A percentile compares a stretch with the other conserved stretches of the same genome.
Evolutionary conservation across 2,329 filamentous ascomycete genomes (phyloP).

Genomic region (Fusarium sp.): DNA sequence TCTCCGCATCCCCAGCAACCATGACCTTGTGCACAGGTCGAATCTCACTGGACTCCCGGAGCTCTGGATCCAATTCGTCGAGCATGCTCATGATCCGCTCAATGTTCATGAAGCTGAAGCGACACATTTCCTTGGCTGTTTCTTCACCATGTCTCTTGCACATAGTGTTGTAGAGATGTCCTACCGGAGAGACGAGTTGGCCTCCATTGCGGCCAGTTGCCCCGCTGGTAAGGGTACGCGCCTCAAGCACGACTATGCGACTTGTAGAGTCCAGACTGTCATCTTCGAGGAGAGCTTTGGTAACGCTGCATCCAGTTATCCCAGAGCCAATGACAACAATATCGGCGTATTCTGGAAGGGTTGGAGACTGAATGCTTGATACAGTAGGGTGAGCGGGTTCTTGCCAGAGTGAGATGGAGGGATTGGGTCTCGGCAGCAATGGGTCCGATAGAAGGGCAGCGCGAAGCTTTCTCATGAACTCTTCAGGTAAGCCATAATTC

Average conservation of each 20-base stretch:
- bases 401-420: neutral
- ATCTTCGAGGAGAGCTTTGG: neutral
- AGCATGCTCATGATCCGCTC: neutral
- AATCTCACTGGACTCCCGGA: neutral
- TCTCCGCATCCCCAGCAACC: neutral
- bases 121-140: neutral
- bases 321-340: neutral
- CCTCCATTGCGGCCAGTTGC: neutral
- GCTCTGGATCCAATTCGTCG: neutral
- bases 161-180: neutral
- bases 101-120: neutral
- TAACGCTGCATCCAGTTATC: neutral
- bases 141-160: neutral
- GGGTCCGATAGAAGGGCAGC: neutral
- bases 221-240: neutral
- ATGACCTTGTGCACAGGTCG: neutral
- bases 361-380: neutral
- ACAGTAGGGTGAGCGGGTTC: neutral
- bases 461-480: neutral
- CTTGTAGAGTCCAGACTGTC: neutral
- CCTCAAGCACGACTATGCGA: neutral
- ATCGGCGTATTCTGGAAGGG: neutral
- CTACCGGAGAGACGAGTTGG: neutral
- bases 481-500: neutral
- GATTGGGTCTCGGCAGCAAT: neutral